Evolutionary conservation across 352 stramenopile genomes (phyloP), one percentile per base, ranked within the genome.

Genomic region (Phytophthora sansomeana): DNA sequence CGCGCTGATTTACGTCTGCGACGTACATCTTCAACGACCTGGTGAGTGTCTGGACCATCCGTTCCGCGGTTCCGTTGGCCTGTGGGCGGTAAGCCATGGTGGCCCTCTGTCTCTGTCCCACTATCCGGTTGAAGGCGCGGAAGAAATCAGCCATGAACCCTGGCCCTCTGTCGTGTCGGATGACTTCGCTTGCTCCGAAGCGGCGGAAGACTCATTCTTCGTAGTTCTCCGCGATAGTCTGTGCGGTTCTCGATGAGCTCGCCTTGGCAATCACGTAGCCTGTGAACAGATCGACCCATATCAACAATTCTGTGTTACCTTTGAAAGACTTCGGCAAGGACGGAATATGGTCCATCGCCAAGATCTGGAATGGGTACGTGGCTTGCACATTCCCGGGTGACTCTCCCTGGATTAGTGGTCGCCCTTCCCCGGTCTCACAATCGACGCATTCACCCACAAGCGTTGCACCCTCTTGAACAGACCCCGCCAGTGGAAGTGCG

Each of bases 341-440:
- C 6, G 63, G 67, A 0, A 74, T 71, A 10, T 77, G 67, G 35
- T 80, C 67, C 72, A 77, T 74, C 0, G 58, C 67, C 1, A 79
- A 24, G 7, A 78, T 53, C 48, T 76, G 52, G 28, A 74, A 76
- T 6, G 72, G 62, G 1, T 63, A 46, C 0, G 62, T 56, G 0
- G 62, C 58, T 6, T 59, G 16, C 4, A 80, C 50, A 17, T 63
- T 73, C 28, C 63, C 63, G 0, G 56, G 63, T 33, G 57, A 68
- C 16, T 41, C 26, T 2, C 65, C 52, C 28, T 21, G 35, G 8
- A 61, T 33, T n/a, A 11, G 17, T 17, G 65, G 65, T 32, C 17
- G 1, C 1, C 57, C 51, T 21, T 69, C 69, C 1, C 52, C 65
- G 1, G 65, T 69, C 41, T 74, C 53, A 47, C 62, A 64, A 42